Evolutionary conservation across 2,329 filamentous ascomycete species (phyloP).

Genomic region (Endothia cerciana): DNA sequence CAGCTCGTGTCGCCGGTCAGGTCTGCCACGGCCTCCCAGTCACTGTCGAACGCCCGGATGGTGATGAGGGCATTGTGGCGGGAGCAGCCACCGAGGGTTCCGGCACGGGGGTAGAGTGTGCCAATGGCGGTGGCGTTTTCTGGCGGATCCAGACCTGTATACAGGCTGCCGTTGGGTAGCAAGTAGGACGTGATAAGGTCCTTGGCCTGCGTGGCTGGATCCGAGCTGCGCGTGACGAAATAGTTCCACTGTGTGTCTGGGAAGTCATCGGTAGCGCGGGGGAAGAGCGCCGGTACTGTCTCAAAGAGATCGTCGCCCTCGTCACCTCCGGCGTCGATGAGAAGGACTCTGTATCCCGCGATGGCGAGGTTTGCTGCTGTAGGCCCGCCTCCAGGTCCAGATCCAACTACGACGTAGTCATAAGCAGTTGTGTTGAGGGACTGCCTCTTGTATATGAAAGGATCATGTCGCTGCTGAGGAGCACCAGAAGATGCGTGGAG

Average conservation of each 20-base stretch:
- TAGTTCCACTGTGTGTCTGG: conserved; percentile 63
- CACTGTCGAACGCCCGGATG: conserved; percentile 55
- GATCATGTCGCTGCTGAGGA: conserved; percentile 2
- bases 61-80: conserved; percentile 59
- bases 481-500: neutral
- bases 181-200: conserved; percentile 64
- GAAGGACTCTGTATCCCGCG: conserved; percentile 24
- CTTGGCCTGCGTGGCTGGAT: conserved; percentile 54
- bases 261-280: conserved; percentile 57
- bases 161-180: conserved; percentile 53
- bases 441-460: conserved; percentile 14
- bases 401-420: conserved; percentile 27
- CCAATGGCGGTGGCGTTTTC: conserved; percentile 55
- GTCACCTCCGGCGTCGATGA: conserved; percentile 62
- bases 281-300: conserved; percentile 44
- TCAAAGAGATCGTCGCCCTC: conserved; percentile 45
- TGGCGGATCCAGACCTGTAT: conserved; percentile 58
- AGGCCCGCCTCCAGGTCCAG: conserved; percentile 24
- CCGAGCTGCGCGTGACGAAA: conserved; percentile 64
- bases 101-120: conserved; percentile 61
- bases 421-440: conserved; percentile 14
- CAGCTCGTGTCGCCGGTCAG: conserved; percentile 61
- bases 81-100: conserved; percentile 60
- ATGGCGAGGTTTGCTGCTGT: conserved; percentile 24
- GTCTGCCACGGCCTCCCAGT: conserved; percentile 56